Conservation (phyloP, 179 eudicot species). For the Vitellaria paradoxa region DNA sequence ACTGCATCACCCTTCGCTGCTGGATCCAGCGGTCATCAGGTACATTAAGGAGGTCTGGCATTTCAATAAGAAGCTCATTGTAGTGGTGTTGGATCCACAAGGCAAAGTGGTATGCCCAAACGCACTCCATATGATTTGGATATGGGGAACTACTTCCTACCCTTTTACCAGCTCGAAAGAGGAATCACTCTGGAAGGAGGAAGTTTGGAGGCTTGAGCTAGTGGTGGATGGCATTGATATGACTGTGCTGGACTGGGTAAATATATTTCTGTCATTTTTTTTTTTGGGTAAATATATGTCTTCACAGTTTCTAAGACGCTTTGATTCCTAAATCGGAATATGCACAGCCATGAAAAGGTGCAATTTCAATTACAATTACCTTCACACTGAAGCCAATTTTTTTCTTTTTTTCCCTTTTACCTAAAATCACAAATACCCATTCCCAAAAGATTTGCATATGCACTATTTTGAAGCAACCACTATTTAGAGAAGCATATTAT, state of each 20-base stretch:
- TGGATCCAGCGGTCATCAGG: constrained; percentile 61
- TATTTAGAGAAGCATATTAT: too few relatives aligned
- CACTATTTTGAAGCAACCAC: too few relatives aligned
- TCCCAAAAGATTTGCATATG: too few relatives aligned
- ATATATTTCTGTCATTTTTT: not conserved
- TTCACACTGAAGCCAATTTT: too few relatives aligned
- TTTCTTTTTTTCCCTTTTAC: too few relatives aligned
- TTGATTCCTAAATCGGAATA: too few relatives aligned
- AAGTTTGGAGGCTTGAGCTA: constrained; percentile 73
- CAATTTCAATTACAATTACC: not conserved
- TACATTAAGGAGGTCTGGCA: constrained; percentile 81
- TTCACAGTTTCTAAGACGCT: not conserved
- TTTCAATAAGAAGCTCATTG: constrained; percentile 55
- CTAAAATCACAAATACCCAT: too few relatives aligned
- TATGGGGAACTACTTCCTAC: constrained; percentile 73
- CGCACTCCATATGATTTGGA: constrained; percentile 75
- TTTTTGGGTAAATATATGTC: not conserved
- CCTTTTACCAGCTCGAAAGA: constrained; percentile 67
- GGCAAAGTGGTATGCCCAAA: constrained; percentile 66
- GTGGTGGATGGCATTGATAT: constrained; percentile 59
- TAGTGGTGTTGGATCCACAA: constrained; percentile 78
- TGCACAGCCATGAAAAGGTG: too few relatives aligned
- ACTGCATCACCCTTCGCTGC: constrained; percentile 53
- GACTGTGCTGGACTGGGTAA: constrained; percentile 53
- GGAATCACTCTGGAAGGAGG: constrained; percentile 63